These are phyloP conservation scores for Penicillium glabrum DNA, from an alignment of 2,329 filamentous ascomycete species.

Conservation along the genomic window DNA sequence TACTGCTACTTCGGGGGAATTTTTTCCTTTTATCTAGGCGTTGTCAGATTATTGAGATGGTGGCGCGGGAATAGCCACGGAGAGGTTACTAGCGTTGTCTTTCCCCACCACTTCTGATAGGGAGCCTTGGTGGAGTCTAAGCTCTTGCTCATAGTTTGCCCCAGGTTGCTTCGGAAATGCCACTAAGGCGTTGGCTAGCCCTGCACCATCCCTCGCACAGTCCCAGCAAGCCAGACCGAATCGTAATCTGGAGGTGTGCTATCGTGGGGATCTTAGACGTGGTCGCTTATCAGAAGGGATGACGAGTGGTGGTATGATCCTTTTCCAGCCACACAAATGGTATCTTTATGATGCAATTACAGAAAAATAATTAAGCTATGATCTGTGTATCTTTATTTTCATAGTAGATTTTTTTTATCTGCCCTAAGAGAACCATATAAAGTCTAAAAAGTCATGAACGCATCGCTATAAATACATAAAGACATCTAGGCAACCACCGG, in stretches of 20 bases:
- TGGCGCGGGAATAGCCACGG: constrained; percentile 6
- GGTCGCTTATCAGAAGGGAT: constrained; percentile 12
- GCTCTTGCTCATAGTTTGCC: constrained; percentile 7
- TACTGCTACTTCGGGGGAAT: not conserved
- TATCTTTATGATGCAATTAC: not conserved
- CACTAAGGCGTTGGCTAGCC: constrained; percentile 1
- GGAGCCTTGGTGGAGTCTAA: constrained; percentile 17
- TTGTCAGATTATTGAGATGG: constrained; percentile 5
- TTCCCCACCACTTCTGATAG: constrained; percentile 19
- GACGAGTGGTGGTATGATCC: not conserved
- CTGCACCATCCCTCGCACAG: constrained; percentile 8
- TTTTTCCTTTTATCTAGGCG: not conserved
- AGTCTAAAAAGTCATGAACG: constrained; percentile 2
- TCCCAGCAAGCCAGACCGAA: constrained; percentile 11
- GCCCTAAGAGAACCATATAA: not conserved
- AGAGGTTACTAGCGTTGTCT: constrained; percentile 6
- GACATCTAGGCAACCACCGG: constrained; percentile 6
- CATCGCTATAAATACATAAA: constrained; percentile 4
- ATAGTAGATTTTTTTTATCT: not conserved
- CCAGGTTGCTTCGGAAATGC: constrained; percentile 10
- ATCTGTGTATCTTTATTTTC: not conserved
- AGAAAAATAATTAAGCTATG: not conserved
- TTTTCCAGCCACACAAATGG: not conserved
- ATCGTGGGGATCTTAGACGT: not conserved
- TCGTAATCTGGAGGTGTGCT: constrained; percentile 13